Conservation (phyloP, 495 filamentous ascomycete genomes). For the Lophiostoma macrostomum region DNA sequence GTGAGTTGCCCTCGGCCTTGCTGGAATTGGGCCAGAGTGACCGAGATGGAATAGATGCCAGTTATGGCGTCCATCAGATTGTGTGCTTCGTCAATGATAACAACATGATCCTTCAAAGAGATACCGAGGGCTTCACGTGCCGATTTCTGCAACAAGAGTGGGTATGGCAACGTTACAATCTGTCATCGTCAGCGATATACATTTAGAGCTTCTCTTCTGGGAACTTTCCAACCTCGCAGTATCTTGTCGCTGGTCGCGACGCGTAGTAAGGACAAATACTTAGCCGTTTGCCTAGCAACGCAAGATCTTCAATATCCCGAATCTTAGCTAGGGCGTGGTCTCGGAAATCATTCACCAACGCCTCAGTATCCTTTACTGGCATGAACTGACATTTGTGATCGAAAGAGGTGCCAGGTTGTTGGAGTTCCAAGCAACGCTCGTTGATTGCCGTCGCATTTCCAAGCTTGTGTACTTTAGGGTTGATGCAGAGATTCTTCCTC, state of each 20-base stretch:
- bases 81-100: slow-evolving; percentile 96
- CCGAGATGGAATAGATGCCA: slow-evolving; percentile 75
- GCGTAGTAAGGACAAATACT: slow-evolving; percentile 95
- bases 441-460: slow-evolving; percentile 81
- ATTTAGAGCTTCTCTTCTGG: neutral
- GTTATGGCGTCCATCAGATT: slow-evolving; percentile 95
- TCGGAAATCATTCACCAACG: slow-evolving; percentile 73
- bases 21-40: slow-evolving; percentile 69
- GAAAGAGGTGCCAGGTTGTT: slow-evolving; percentile 66
- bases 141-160: slow-evolving; percentile 80
- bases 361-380: slow-evolving; percentile 71
- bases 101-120: slow-evolving; percentile 79
- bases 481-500: slow-evolving; percentile 90
- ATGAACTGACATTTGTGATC: slow-evolving; percentile 74
- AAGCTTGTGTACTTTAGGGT: slow-evolving; percentile 70
- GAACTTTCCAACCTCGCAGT: slow-evolving; percentile 64
- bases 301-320: slow-evolving; percentile 91
- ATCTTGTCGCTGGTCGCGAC: slow-evolving; percentile 74
- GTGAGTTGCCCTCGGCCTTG: slow-evolving; percentile 69
- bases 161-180: slow-evolving; percentile 93
- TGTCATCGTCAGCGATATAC: slow-evolving; percentile 39
- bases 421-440: slow-evolving; percentile 88
- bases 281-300: slow-evolving; percentile 69
- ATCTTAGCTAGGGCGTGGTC: slow-evolving; percentile 82
- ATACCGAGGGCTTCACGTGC: slow-evolving; percentile 84